These are phyloP conservation scores for Sordaria brevicollis DNA, from an alignment of 495 filamentous ascomycete species.

Conservation along the genomic window DNA sequence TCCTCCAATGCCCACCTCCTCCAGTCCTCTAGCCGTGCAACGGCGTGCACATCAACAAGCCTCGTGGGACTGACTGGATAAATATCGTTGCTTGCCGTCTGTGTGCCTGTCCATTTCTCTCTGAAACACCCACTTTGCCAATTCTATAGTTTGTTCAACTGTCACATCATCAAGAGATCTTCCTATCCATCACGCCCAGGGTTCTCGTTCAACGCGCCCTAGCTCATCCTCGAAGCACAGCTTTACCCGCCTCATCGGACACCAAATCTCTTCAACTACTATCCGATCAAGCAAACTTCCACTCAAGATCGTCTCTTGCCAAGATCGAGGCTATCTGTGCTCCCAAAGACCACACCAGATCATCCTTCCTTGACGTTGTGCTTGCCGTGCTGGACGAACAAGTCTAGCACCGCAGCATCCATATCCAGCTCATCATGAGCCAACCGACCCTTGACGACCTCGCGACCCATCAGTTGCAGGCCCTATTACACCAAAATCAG, in stretches of 20 bases:
- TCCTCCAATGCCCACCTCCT: neutral
- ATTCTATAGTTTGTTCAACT: constrained; percentile 6
- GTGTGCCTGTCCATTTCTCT: constrained; percentile 12
- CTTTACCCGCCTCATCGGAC: neutral
- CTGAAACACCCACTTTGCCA: constrained; percentile 16
- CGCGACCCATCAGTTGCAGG: constrained; percentile 9
- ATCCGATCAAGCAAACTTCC: neutral
- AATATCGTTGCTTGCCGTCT: constrained; percentile 17
- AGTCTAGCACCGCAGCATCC: neutral
- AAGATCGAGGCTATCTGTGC: neutral
- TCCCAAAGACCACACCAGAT: neutral
- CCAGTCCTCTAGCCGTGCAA: constrained; percentile 6
- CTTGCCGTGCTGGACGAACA: neutral
- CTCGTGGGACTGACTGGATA: constrained; percentile 20
- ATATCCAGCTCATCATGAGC: constrained; percentile 10
- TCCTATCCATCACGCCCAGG: constrained; percentile 11
- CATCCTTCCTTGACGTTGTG: neutral
- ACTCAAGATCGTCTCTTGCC: neutral
- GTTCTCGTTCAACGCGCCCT: constrained; percentile 1
- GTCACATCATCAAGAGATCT: neutral
- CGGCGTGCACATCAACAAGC: constrained; percentile 13
- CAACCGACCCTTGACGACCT: constrained; percentile 1
- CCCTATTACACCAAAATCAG: constrained; percentile 6
- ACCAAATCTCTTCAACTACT: neutral
- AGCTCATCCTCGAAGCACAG: neutral